These are phyloP conservation scores for Globisporangium middletonii DNA, from an alignment of 352 stramenopile species.

Conservation along the genomic window DNA sequence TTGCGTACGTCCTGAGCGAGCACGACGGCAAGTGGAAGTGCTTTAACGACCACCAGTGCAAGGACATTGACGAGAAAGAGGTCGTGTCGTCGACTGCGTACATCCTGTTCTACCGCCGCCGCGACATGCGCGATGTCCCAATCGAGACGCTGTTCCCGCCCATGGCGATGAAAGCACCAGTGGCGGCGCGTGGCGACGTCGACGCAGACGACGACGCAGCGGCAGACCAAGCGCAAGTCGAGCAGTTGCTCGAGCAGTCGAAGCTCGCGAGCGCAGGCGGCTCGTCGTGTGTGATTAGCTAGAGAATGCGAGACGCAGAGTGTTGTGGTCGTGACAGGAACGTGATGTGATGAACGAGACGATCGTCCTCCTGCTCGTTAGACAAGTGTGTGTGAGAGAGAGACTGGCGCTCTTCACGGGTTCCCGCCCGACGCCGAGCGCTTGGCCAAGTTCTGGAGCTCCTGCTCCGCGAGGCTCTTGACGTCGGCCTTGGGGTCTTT, in stretches of 20 bases:
- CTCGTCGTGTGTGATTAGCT: slow-evolving; percentile 59
- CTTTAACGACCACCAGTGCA: slow-evolving; percentile 96
- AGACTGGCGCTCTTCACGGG: slow-evolving; percentile 1
- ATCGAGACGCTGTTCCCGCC: slow-evolving; percentile 80
- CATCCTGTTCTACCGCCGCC: slow-evolving; percentile 87
- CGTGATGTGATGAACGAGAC: neutral
- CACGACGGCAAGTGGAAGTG: slow-evolving; percentile 95
- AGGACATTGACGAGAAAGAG: slow-evolving; percentile 83
- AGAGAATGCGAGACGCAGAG: neutral
- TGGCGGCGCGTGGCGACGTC: neutral
- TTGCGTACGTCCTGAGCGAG: slow-evolving; percentile 78
- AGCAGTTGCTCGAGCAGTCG: slow-evolving; percentile 65
- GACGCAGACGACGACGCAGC: slow-evolving; percentile 22
- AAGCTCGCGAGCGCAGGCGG: slow-evolving; percentile 37
- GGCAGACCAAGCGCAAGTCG: slow-evolving; percentile 53
- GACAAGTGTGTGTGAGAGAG: too few relatives aligned
- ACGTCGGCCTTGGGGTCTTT: slow-evolving; percentile 56
- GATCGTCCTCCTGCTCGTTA: too few relatives aligned
- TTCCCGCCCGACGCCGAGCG: slow-evolving; percentile 13
- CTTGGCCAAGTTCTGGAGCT: slow-evolving; percentile 48
- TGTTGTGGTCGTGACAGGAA: neutral
- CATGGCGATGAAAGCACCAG: slow-evolving; percentile 21
- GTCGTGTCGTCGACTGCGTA: slow-evolving; percentile 86
- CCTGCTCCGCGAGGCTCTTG: slow-evolving; percentile 49
- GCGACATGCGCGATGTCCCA: slow-evolving; percentile 52